phyloP scores from a whole-genome alignment of 306 rosid genomes.

The Vigna angularis region DNA sequence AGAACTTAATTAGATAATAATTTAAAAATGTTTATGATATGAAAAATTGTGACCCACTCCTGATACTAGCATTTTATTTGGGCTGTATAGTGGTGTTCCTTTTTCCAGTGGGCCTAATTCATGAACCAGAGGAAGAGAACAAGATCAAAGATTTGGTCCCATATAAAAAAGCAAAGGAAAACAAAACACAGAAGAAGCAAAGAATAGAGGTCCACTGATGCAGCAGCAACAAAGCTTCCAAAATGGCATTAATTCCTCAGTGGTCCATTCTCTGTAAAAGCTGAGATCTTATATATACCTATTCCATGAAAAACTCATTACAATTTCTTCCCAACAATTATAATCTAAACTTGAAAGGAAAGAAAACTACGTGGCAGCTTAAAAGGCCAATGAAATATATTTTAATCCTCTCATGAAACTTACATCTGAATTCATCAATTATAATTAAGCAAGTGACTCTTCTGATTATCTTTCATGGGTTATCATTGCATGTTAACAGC shows the following conservation, averaged over 20 bases:
- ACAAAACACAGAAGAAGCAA: background rate
- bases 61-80: slow-evolving; percentile 5
- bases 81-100: slow-evolving; percentile 19
- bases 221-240: slow-evolving; percentile 38
- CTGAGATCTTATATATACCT: background rate
- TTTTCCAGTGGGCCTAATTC: slow-evolving; percentile 9
- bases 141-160: slow-evolving; percentile 35
- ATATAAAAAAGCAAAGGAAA: background rate
- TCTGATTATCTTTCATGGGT: slow-evolving; percentile 25
- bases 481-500: slow-evolving; percentile 44
- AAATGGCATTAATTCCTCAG: slow-evolving; percentile 40
- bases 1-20: background rate
- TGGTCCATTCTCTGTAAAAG: slow-evolving; percentile 39
- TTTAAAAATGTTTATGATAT: background rate
- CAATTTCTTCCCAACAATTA: background rate
- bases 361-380: slow-evolving; percentile 33
- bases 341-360: background rate
- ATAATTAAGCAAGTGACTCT: slow-evolving; percentile 27
- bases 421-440: slow-evolving; percentile 26
- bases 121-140: background rate
- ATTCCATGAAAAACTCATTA: background rate
- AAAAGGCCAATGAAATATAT: background rate
- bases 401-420: slow-evolving; percentile 12
- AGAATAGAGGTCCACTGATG: slow-evolving; percentile 25
- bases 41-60: background rate